Percentiles rank a stretch among this genome's conserved stretches.
phyloP scores from a whole-genome alignment of 139 green algal species.

The Tetradesmus lagerheimii region DNA sequence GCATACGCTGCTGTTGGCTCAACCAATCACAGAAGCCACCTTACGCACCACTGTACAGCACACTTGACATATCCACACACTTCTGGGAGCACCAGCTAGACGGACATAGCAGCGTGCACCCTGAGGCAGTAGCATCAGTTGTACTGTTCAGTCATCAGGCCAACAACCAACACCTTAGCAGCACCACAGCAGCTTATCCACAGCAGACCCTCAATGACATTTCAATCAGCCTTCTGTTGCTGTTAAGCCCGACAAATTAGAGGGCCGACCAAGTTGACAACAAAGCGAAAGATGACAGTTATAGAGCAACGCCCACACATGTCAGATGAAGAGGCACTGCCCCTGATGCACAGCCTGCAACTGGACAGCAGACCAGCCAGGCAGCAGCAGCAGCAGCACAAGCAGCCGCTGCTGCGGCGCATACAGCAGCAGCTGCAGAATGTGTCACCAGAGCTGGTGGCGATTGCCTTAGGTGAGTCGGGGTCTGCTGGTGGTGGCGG shows the following conservation, averaged over 20 bases:
- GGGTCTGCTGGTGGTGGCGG: too few relatives aligned
- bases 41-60: too few relatives aligned
- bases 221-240: too few relatives aligned
- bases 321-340: conserved; percentile 17
- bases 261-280: too few relatives aligned
- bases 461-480: conserved; percentile 16
- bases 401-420: neutral
- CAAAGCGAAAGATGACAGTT: neutral
- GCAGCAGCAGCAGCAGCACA: conserved; percentile 6
- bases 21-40: neutral
- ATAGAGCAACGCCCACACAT: neutral
- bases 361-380: neutral
- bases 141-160: neutral
- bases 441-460: conserved; percentile 16
- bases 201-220: neutral
- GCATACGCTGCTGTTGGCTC: neutral
- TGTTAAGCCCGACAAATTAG: too few relatives aligned
- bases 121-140: neutral
- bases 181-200: neutral
- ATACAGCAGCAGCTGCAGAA: neutral
- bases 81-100: too few relatives aligned
- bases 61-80: too few relatives aligned
- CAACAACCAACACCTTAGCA: neutral
- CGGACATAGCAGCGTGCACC: neutral
- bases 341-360: conserved; percentile 8